These are phyloP conservation scores for Coleophoma cylindrospora DNA, from an alignment of 2,329 filamentous ascomycete genomes.

Conservation along the genomic window DNA sequence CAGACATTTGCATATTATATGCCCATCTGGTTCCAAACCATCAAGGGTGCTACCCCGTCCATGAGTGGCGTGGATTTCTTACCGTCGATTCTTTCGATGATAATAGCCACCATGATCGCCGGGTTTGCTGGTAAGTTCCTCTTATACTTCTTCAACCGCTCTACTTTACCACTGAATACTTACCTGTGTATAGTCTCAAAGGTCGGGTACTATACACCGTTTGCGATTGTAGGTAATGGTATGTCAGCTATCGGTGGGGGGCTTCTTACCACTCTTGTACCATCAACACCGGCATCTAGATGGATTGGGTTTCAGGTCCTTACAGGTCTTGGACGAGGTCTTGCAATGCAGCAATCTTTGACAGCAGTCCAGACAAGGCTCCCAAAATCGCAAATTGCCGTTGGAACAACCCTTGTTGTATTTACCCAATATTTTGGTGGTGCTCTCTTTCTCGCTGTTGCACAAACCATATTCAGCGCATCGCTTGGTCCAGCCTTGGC, in stretches of 20 bases:
- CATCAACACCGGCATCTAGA: conserved; percentile 6
- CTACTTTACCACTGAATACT: too few relatives aligned
- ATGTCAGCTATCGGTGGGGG: conserved; percentile 26
- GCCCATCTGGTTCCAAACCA: conserved; percentile 27
- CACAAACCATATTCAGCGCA: conserved; percentile 24
- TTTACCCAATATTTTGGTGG: conserved; percentile 29
- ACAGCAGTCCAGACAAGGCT: conserved; percentile 29
- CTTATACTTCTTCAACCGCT: not conserved
- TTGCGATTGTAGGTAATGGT: conserved; percentile 22
- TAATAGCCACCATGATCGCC: conserved; percentile 11
- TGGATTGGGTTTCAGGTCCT: conserved; percentile 22
- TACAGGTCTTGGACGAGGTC: conserved; percentile 14
- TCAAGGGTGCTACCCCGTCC: conserved; percentile 17
- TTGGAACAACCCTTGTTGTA: conserved; percentile 27
- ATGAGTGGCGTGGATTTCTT: conserved; percentile 22
- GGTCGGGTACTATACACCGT: conserved; percentile 27
- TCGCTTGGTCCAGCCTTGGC: conserved; percentile 22
- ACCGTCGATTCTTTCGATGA: conserved; percentile 11
- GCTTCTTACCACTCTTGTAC: conserved; percentile 26
- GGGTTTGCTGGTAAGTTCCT: conserved; percentile 13
- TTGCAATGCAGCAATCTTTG: conserved; percentile 19
- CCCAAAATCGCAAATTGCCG: conserved; percentile 20
- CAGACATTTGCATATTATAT: conserved; percentile 17
- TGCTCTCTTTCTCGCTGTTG: conserved; percentile 24
- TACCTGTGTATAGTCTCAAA: conserved; percentile 12